Evolutionary conservation across 2,329 filamentous ascomycete genomes (phyloP).

Genomic region (Exophiala aquamarina): DNA sequence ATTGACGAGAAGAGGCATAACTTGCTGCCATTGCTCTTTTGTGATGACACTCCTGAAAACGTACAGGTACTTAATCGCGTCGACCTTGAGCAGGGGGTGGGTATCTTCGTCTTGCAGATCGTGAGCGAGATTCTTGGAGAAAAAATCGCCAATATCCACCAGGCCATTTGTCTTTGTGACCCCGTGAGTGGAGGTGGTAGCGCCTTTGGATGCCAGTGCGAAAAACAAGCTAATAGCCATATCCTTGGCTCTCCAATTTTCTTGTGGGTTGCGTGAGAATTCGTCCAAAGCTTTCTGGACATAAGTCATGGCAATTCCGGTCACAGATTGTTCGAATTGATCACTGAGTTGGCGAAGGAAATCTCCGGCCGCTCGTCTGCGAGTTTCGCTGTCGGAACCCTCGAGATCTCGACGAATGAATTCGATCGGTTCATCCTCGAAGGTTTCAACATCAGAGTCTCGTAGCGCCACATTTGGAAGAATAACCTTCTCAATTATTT

Average conservation of each 20-base stretch:
- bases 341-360: slow-evolving; percentile 87
- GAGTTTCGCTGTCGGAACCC: slow-evolving; percentile 92
- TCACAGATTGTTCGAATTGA: slow-evolving; percentile 83
- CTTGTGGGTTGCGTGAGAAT: slow-evolving; percentile 65
- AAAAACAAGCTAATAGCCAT: slow-evolving; percentile 97
- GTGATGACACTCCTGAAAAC: slow-evolving; percentile 94
- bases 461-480: slow-evolving; percentile 88
- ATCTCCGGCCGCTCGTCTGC: slow-evolving; percentile 88
- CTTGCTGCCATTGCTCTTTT: slow-evolving; percentile 85
- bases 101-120: slow-evolving; percentile 74
- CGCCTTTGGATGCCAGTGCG: slow-evolving; percentile 88
- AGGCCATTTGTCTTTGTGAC: slow-evolving; percentile 86
- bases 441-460: slow-evolving; percentile 91
- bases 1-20: slow-evolving; percentile 85
- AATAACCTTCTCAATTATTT: slow-evolving; percentile 94
- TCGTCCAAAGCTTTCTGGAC: slow-evolving; percentile 78
- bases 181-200: slow-evolving; percentile 81
- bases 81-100: slow-evolving; percentile 88
- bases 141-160: slow-evolving; percentile 90
- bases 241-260: slow-evolving; percentile 96
- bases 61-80: slow-evolving; percentile 97
- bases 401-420: slow-evolving; percentile 95
- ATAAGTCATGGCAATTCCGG: slow-evolving; percentile 81
- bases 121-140: slow-evolving; percentile 86
- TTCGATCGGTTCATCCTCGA: slow-evolving; percentile 98